Conservation (phyloP, 345 rosid genomes). For the Acer campestre region DNA sequence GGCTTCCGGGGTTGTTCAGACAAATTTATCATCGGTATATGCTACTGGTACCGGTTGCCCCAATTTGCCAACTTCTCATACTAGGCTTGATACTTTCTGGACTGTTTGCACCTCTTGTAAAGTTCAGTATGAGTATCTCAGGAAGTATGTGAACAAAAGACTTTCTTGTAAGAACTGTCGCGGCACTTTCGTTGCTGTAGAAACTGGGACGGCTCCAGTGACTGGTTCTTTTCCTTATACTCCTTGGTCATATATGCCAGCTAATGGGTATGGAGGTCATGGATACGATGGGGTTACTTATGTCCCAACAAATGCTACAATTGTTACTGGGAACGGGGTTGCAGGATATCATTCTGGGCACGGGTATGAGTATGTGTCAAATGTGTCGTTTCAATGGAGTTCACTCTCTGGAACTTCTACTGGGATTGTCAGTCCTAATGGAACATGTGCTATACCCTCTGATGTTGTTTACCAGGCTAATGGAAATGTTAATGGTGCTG, state of each 20-base stretch:
- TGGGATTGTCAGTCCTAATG: slow-evolving; percentile 56
- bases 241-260: slow-evolving; percentile 54
- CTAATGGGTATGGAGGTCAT: slow-evolving; percentile 65
- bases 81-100: slow-evolving; percentile 90
- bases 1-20: slow-evolving; percentile 39
- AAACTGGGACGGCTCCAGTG: slow-evolving; percentile 82
- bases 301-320: slow-evolving; percentile 66
- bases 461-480: slow-evolving; percentile 60
- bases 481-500: slow-evolving; percentile 40
- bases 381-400: slow-evolving; percentile 78
- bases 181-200: slow-evolving; percentile 83
- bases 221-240: slow-evolving; percentile 75
- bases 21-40: slow-evolving; percentile 47
- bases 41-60: slow-evolving; percentile 58
- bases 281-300: slow-evolving; percentile 66
- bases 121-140: slow-evolving; percentile 94
- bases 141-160: slow-evolving; percentile 94
- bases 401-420: slow-evolving; percentile 62
- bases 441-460: slow-evolving; percentile 47
- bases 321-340: slow-evolving; percentile 56
- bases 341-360: slow-evolving; percentile 74
- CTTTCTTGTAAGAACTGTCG: slow-evolving; percentile 99
- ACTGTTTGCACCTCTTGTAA: slow-evolving; percentile 98
- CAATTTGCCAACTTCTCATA: slow-evolving; percentile 48
- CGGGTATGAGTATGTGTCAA: slow-evolving; percentile 74